Evolutionary conservation across 2,329 filamentous ascomycete genomes (phyloP).

Genomic region (Sporothrix variecibatus): DNA sequence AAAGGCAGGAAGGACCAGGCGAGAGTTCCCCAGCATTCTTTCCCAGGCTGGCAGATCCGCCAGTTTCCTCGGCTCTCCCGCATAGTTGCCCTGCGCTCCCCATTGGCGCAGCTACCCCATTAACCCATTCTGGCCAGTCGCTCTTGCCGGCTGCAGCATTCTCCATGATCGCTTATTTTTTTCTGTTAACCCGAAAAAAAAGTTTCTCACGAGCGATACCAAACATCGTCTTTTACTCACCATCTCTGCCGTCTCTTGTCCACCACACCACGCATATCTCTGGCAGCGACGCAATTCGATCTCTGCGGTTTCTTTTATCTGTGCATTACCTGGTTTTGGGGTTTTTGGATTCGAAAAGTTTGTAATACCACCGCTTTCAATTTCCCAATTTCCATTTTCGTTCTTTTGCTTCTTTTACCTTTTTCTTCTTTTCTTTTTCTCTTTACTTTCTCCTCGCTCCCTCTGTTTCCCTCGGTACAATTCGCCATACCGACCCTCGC

Average conservation of each 20-base stretch:
- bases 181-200: slow-evolving; percentile 28
- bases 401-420: slow-evolving; percentile 11
- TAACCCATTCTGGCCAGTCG: slow-evolving; percentile 15
- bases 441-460: background rate
- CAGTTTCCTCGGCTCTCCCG: slow-evolving; percentile 27
- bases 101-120: slow-evolving; percentile 21
- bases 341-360: slow-evolving; percentile 24
- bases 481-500: background rate
- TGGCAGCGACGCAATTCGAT: slow-evolving; percentile 24
- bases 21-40: background rate
- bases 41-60: slow-evolving; percentile 20
- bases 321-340: slow-evolving; percentile 1
- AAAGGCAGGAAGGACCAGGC: slow-evolving; percentile 7
- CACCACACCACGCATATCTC: slow-evolving; percentile 13
- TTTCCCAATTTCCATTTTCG: background rate
- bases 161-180: slow-evolving; percentile 22
- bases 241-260: slow-evolving; percentile 11
- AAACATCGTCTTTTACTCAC: slow-evolving; percentile 14
- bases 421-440: background rate
- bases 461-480: background rate
- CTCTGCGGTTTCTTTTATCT: slow-evolving; percentile 14
- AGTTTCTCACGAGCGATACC: slow-evolving; percentile 30
- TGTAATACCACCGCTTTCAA: slow-evolving; percentile 21
- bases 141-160: slow-evolving; percentile 13
- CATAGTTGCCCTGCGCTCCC: background rate